Percentiles rank a stretch among this genome's conserved stretches.
Conservation (phyloP, 2,329 filamentous ascomycete species). For the Cordyceps farinosa region DNA sequence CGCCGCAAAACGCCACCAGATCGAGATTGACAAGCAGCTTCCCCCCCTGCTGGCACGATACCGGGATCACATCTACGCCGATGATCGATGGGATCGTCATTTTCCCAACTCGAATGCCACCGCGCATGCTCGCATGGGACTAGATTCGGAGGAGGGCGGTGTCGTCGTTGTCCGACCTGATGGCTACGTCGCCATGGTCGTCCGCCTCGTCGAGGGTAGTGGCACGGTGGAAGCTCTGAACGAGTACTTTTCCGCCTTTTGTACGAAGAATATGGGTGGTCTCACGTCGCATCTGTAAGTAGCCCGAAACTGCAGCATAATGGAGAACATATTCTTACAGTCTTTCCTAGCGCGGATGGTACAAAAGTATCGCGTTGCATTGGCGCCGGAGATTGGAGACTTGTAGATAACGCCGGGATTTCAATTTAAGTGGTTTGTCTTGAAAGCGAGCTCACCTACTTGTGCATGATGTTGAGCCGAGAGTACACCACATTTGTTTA, state of each 20-base stretch:
- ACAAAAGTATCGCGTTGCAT: neutral
- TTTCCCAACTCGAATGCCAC: constrained; percentile 67
- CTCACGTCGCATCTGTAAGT: constrained; percentile 27
- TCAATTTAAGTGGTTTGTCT: neutral
- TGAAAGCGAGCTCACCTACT: neutral
- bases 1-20: constrained; percentile 59
- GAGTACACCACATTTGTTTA: neutral
- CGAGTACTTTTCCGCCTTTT: constrained; percentile 74
- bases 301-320: neutral
- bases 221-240: constrained; percentile 81
- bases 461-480: neutral
- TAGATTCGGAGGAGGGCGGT: constrained; percentile 69
- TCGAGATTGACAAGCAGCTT: constrained; percentile 70
- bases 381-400: constrained; percentile 1
- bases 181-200: constrained; percentile 78
- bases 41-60: constrained; percentile 72
- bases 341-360: neutral
- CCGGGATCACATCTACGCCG: constrained; percentile 78
- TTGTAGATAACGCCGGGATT: neutral
- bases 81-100: constrained; percentile 71
- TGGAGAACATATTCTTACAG: neutral
- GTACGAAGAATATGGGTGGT: constrained; percentile 54
- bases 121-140: constrained; percentile 83
- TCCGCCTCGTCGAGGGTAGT: constrained; percentile 68
- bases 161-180: constrained; percentile 83